Conservation (phyloP, 805 yeast species). For the Zygosaccharomyces bailii region DNA sequence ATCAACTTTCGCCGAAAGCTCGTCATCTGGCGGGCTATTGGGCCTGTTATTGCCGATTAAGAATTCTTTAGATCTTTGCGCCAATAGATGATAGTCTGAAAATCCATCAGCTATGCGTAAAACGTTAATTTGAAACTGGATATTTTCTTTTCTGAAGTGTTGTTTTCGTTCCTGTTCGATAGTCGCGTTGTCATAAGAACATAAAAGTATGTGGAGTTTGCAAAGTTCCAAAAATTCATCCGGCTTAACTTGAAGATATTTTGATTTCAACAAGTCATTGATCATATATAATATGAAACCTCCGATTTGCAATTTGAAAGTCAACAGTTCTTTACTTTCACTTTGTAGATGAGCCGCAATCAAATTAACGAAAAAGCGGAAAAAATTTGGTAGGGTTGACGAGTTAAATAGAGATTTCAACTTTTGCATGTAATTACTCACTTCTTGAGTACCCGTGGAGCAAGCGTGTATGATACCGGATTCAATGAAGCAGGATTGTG, state of each 20-base stretch:
- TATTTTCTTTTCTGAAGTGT: slow-evolving; percentile 7
- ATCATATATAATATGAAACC: slow-evolving; percentile 17
- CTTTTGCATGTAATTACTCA: slow-evolving; percentile 15
- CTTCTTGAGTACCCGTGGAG: slow-evolving; percentile 4
- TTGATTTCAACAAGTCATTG: slow-evolving; percentile 15
- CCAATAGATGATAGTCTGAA: slow-evolving; percentile 15
- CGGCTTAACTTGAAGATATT: slow-evolving; percentile 20
- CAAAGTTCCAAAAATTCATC: slow-evolving; percentile 22
- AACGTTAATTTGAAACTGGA: slow-evolving; percentile 12
- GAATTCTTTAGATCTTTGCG: slow-evolving; percentile 8
- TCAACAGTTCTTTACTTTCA: neutral
- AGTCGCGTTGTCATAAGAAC: slow-evolving; percentile 7
- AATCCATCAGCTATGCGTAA: slow-evolving; percentile 26
- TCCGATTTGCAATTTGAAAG: slow-evolving; percentile 10
- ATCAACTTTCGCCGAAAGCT: slow-evolving; percentile 9
- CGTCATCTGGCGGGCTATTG: neutral
- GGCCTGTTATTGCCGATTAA: neutral
- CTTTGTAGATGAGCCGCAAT: slow-evolving; percentile 18
- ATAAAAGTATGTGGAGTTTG: slow-evolving; percentile 15
- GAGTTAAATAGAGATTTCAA: slow-evolving; percentile 15
- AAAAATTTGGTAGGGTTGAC: slow-evolving; percentile 11
- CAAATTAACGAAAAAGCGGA: slow-evolving; percentile 14
- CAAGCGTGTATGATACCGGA: slow-evolving; percentile 18
- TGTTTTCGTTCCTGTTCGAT: neutral
- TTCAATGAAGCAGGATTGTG: slow-evolving; percentile 18